Base-by-base conservation (phyloP, 257 asterid species). In the Solanum verrucosum region DNA sequence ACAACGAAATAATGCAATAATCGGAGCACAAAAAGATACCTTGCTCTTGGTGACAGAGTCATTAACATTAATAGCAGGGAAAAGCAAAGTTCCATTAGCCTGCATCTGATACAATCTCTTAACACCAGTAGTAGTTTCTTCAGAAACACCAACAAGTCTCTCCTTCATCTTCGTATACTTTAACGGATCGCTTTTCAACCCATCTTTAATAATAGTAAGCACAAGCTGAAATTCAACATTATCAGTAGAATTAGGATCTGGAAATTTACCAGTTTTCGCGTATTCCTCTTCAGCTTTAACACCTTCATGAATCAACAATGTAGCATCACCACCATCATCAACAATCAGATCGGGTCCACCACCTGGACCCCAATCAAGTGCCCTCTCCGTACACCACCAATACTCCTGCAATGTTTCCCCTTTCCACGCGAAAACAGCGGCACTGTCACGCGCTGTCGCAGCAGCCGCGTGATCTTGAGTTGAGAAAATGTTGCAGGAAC, bases 331-430 rank as follows among this genome's bases (percentile, higher is more conserved):
- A 18, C 99, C 99, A 89, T 94, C 99, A 65, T 96, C 98, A 5
- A 96, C 98, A 31, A 96, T 95, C 87, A 96, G 84, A 85, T 96
- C 98, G 3, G 98, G 99, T 0, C 98, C 98, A 18, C 99, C 99
- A 70, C 65, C 95, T 37, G 95, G 93, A 3, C 98, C 98, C 98
- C 98, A 96, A 21, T 96, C 99, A 14, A 95, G 94, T 23, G 98
- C 93, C 34, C 99, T 86, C 89, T 96, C 98, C 0, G 99, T 96
- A 88, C 99, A 96, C 99, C 99, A 96, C 99, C 99, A 96, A 90
- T 96, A 96, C 86, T 96, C 99, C 90, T 94, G 98, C 60, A 77
- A 33, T 9, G 79, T 74, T 86, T 94, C 96, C 0, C 98, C 98
- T 83, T 95, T 95, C 98, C 98, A 95, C 77, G 98, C 98, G 89